phyloP scores from a whole-genome alignment of 805 yeast genomes.

The Spathaspora passalidarum region DNA sequence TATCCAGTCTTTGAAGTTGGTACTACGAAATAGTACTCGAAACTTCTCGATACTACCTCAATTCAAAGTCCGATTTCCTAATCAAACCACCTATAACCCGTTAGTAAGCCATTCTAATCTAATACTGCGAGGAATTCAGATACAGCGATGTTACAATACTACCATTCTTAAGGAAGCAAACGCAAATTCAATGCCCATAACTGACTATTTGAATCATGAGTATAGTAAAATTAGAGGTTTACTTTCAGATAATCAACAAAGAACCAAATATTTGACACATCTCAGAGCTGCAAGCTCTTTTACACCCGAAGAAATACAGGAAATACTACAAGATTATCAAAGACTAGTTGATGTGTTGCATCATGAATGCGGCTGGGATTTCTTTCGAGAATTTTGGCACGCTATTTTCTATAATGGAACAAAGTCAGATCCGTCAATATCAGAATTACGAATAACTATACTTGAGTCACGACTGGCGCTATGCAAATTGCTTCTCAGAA shows the following conservation, averaged over 20 bases:
- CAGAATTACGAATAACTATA: neutral
- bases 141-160: neutral
- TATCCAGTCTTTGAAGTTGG: neutral
- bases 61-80: neutral
- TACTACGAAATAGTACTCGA: neutral
- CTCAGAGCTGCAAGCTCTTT: constrained; percentile 7
- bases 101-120: neutral
- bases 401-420: neutral
- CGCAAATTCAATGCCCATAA: neutral
- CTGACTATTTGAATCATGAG: neutral
- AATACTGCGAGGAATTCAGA: neutral
- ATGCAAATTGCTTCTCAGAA: neutral
- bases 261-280: constrained; percentile 12
- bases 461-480: neutral
- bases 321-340: constrained; percentile 9
- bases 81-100: neutral
- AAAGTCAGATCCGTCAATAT: neutral
- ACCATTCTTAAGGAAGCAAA: neutral
- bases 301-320: constrained; percentile 9
- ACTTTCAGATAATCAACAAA: neutral
- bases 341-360: neutral
- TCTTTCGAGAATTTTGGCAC: constrained; percentile 1
- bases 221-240: neutral
- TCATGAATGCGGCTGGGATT: neutral
- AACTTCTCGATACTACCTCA: neutral